phyloP scores from a whole-genome alignment of 148 eudicot genomes.

The Cornus kousa region DNA sequence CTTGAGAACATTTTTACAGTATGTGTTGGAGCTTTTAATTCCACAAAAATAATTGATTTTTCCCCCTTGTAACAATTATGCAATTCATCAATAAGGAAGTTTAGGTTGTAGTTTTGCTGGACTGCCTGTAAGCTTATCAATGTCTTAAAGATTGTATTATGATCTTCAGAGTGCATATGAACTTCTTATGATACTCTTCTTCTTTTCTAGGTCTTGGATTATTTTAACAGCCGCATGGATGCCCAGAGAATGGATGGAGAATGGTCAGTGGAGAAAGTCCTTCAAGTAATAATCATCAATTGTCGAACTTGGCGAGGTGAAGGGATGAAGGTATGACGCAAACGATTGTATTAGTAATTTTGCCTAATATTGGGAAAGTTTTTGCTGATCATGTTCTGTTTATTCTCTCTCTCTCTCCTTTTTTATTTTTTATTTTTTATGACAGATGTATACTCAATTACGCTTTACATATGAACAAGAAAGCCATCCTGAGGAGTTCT shows the following conservation, averaged over 20 bases:
- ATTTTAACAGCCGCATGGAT: conserved; percentile 91
- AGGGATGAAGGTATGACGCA: conserved; percentile 74
- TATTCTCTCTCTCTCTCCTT: neutral
- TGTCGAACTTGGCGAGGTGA: conserved; percentile 96
- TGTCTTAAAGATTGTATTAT: neutral
- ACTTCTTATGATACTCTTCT: neutral
- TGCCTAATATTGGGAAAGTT: neutral
- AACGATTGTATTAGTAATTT: neutral
- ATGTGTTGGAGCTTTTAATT: conserved; percentile 25
- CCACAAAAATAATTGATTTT: neutral
- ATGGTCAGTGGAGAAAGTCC: conserved; percentile 98
- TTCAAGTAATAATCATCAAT: conserved; percentile 62
- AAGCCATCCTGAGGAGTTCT: conserved; percentile 94
- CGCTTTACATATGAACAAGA: conserved; percentile 99
- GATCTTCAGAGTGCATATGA: neutral
- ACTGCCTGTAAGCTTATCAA: neutral
- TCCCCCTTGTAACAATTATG: neutral
- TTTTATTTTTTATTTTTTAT: neutral
- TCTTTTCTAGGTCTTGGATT: conserved; percentile 67
- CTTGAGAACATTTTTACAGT: conserved; percentile 90
- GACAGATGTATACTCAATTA: conserved; percentile 78
- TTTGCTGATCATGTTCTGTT: neutral
- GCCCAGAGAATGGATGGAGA: conserved; percentile 71
- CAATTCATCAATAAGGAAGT: neutral
- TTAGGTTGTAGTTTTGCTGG: neutral